phyloP scores from a whole-genome alignment of 192 early-diverging fungal species.

The Linnemannia elongata region DNA sequence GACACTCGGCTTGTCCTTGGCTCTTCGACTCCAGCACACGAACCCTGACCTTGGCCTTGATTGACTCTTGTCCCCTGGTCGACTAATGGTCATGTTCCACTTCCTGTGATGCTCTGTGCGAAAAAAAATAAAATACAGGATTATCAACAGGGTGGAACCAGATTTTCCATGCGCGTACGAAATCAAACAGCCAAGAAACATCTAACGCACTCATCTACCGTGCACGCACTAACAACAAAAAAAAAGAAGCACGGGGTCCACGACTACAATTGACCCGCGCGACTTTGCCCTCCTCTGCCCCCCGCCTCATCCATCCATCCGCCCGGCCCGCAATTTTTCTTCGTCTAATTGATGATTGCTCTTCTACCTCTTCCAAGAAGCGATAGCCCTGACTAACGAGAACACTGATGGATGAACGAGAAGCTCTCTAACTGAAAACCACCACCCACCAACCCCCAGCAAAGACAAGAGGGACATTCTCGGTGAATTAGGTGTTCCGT shows the following conservation, averaged over 20 bases:
- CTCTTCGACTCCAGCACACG: no score
- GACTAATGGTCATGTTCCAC: no score
- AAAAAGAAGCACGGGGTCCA: slow-evolving; percentile 3
- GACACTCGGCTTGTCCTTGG: no score
- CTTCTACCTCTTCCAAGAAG: not conserved
- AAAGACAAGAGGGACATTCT: not conserved
- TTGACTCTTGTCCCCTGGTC: no score
- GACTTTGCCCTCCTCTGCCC: not conserved
- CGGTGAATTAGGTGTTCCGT: no score
- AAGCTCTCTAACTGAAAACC: not conserved
- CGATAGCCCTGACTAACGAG: not conserved
- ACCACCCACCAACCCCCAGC: not conserved
- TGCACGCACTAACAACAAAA: not conserved
- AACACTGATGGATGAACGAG: not conserved
- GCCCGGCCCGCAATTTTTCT: not conserved
- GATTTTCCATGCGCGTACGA: not conserved
- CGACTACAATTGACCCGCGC: not conserved
- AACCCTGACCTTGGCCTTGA: no score
- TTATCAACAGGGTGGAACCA: not conserved
- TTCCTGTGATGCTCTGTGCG: no score
- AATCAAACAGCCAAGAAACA: not conserved
- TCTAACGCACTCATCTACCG: no score
- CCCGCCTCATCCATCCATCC: not conserved
- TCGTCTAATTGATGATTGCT: not conserved
- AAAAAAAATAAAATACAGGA: not conserved